phyloP scores from a whole-genome alignment of 208 protist species.

The Crithidia bombi region DNA sequence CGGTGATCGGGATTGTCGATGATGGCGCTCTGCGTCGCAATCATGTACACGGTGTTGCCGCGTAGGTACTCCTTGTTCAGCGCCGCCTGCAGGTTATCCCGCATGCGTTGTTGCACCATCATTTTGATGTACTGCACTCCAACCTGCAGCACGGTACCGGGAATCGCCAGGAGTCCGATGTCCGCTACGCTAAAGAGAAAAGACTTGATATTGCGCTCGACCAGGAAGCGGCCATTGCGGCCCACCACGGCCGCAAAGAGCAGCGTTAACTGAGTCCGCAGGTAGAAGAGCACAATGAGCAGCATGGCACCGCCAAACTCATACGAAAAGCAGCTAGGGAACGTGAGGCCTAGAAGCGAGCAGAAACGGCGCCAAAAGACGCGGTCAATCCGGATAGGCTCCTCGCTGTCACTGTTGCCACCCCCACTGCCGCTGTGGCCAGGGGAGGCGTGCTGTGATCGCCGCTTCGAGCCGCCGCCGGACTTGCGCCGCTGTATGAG shows the following conservation, averaged over 20 bases:
- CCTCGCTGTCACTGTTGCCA: slow-evolving; percentile 6
- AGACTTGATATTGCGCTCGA: slow-evolving; percentile 55
- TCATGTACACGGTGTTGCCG: slow-evolving; percentile 59
- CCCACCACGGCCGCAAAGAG: slow-evolving; percentile 62
- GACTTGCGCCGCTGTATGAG: slow-evolving; percentile 17
- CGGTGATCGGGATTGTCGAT: slow-evolving; percentile 86
- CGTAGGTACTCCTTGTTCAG: slow-evolving; percentile 76
- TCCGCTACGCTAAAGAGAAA: slow-evolving; percentile 76
- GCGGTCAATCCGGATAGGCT: slow-evolving; percentile 39
- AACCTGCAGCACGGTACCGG: slow-evolving; percentile 63
- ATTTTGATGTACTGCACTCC: slow-evolving; percentile 73
- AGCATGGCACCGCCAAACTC: slow-evolving; percentile 55
- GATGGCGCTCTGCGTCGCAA: slow-evolving; percentile 46
- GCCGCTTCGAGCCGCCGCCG: slow-evolving; percentile 15
- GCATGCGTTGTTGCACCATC: slow-evolving; percentile 68
- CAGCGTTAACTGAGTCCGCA: slow-evolving; percentile 59
- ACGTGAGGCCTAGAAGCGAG: slow-evolving; percentile 66
- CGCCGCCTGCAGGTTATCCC: slow-evolving; percentile 61
- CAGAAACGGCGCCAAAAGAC: slow-evolving; percentile 62
- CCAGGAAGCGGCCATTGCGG: slow-evolving; percentile 55
- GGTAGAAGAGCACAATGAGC: slow-evolving; percentile 54
- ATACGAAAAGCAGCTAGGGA: slow-evolving; percentile 53
- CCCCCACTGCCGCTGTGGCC: not conserved
- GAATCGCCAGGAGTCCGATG: slow-evolving; percentile 69
- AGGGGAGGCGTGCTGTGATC: slow-evolving; percentile 14